These are phyloP conservation scores for Pichia inconspicua DNA, from an alignment of 1,139 yeast species.

Conservation along the genomic window DNA sequence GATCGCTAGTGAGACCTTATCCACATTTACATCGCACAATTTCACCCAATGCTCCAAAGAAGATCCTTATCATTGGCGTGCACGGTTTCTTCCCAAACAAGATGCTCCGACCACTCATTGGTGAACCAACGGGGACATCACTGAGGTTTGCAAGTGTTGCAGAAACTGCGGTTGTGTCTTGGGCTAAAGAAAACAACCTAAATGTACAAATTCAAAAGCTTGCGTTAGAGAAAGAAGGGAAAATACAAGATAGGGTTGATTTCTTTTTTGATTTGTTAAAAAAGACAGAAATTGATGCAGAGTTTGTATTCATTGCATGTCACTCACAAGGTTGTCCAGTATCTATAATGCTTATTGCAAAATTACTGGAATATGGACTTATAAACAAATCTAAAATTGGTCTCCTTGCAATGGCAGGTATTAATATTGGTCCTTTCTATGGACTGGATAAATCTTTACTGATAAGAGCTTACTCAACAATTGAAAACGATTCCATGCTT, in stretches of 20 bases:
- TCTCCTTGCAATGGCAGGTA: constrained; percentile 89
- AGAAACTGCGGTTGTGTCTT: constrained; percentile 63
- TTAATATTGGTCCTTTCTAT: constrained; percentile 86
- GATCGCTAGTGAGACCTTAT: background rate
- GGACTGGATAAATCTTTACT: constrained; percentile 80
- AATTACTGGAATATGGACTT: constrained; percentile 62
- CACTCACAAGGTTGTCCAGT: constrained; percentile 98
- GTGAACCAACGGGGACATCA: constrained; percentile 92
- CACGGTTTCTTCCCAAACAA: constrained; percentile 93
- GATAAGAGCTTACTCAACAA: constrained; percentile 81
- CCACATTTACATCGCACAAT: constrained; percentile 26
- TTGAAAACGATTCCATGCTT: constrained; percentile 76
- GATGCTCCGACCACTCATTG: constrained; percentile 76
- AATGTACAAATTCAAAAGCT: constrained; percentile 72
- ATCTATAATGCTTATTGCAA: constrained; percentile 67
- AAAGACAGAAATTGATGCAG: constrained; percentile 67
- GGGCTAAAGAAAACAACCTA: constrained; percentile 55
- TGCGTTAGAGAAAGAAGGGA: constrained; percentile 90
- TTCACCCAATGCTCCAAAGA: constrained; percentile 28
- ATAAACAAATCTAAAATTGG: constrained; percentile 54
- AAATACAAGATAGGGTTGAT: constrained; percentile 75
- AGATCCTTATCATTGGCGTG: constrained; percentile 78
- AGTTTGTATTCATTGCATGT: constrained; percentile 79
- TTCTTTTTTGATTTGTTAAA: constrained; percentile 65
- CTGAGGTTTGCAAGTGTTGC: constrained; percentile 81